A percentile compares a stretch with the other conserved stretches of the same genome.
Conservation (phyloP, 306 rosid genomes). For the Lathyrus oleraceus region DNA sequence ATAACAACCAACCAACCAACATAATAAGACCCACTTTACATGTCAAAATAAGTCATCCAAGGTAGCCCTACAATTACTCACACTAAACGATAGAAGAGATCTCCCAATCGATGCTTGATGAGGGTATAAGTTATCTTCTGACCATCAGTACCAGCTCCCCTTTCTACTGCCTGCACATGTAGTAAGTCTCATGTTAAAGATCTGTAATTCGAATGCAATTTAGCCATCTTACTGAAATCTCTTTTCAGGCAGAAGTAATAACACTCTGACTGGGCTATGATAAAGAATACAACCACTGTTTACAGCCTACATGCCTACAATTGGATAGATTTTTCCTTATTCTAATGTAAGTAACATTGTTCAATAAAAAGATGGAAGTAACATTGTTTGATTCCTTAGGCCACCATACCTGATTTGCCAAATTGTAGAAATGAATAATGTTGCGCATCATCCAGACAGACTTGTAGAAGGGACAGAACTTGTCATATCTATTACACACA, state of each 20-base stretch:
- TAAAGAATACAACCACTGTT: slow-evolving; percentile 1
- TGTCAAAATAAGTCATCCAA: slow-evolving; percentile 15
- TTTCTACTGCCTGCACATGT: slow-evolving; percentile 83
- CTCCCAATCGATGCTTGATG: slow-evolving; percentile 95
- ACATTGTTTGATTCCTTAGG: slow-evolving; percentile 19
- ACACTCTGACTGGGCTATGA: slow-evolving; percentile 22
- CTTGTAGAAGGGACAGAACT: slow-evolving; percentile 99
- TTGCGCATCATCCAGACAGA: slow-evolving; percentile 99
- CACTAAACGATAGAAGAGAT: slow-evolving; percentile 97
- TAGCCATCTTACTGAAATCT: slow-evolving; percentile 11
- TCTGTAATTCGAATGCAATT: slow-evolving; percentile 15
- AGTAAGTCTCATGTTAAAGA: slow-evolving; percentile 23
- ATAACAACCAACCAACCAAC: slow-evolving; percentile 22
- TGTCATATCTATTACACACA: slow-evolving; percentile 73
- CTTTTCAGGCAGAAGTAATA: neutral
- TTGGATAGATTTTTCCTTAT: neutral
- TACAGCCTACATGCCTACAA: slow-evolving; percentile 11
- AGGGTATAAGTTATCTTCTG: slow-evolving; percentile 82
- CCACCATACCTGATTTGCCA: slow-evolving; percentile 89
- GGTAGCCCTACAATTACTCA: slow-evolving; percentile 44
- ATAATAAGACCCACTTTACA: slow-evolving; percentile 33
- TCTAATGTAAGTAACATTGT: neutral
- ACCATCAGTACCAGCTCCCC: slow-evolving; percentile 97
- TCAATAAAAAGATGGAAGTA: neutral
- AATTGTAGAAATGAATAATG: slow-evolving; percentile 92